Base-by-base conservation (phyloP, 805 yeast genomes). In the Kodamaea neixiangensis region DNA sequence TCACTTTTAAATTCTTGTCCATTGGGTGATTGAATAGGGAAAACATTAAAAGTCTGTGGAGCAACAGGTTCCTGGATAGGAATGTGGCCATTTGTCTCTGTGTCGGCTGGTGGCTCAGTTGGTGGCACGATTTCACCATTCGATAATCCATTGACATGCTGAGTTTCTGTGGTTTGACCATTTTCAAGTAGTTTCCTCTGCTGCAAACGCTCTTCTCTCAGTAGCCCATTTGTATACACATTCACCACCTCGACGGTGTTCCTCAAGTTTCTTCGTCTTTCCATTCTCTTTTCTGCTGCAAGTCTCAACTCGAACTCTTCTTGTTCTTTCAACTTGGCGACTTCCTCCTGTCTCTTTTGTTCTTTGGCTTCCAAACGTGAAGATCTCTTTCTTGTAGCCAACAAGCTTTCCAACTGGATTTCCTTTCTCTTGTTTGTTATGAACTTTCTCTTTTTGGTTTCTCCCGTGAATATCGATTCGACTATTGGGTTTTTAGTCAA, bases 381-480 rank as follows among this genome's bases (percentile, higher is more conserved):
- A 0, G 93, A 87, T 56, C 89, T 76, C 59, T 88, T 87, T 59
- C 94, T 76, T 50, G 87, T 80, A 3, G 83, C 83, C 60, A 88
- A 67, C 49, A 88, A 64, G 18, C 78, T 79, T 44, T 80, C 81
- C 77, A 87, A 75, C 55, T 86, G 84, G 43, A 80, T 76, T 50
- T 85, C 89, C 62, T 81, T 84, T 57, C 77, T 80, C 58, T 87
- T 72, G 54, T 80, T 80, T 22, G 78, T 62, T 14, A 82, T 70
- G 52, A 76, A 77, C 58, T 76, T 79, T 55, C 89, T 70, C 57
- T 81, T 81, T 51, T 74, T 76, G 37, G 80, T 56, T 59, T 85
- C 89, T 51, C 72, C 74, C 7, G 57, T 56, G 38, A 62, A 65
- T 3, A 67, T 53, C 13, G 55, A 46, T 21, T 68, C 68, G 3